Percentiles rank a stretch among this genome's conserved stretches.
Conservation (phyloP, 2,329 filamentous ascomycete species). For the Calonectria crousiana region DNA sequence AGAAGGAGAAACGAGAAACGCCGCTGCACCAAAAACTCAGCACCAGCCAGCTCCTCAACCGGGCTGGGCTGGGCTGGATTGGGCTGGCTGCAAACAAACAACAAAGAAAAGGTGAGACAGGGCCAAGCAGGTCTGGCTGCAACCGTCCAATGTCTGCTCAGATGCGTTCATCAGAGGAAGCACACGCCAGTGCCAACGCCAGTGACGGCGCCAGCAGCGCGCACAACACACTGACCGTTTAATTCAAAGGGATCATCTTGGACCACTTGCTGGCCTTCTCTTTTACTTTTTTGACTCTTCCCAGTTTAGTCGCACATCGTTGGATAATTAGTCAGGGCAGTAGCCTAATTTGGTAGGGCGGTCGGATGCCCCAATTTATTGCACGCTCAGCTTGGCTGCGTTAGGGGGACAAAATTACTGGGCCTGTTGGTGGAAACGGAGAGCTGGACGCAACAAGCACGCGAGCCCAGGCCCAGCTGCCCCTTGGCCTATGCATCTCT, state of each 20-base stretch:
- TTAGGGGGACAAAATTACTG: neutral
- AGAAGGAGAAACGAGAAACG: neutral
- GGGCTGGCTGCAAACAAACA: neutral
- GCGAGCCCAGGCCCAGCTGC: neutral
- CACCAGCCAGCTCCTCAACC: slow-evolving; percentile 7
- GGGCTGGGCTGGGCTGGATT: neutral
- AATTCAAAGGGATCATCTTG: neutral
- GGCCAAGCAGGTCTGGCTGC: neutral
- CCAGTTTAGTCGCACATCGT: neutral
- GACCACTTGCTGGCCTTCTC: neutral
- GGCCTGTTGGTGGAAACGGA: neutral
- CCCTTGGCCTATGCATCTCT: slow-evolving; percentile 1
- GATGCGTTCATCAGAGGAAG: neutral
- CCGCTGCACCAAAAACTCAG: neutral
- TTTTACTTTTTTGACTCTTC: neutral
- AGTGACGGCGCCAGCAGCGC: neutral
- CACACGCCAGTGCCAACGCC: neutral
- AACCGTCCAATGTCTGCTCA: neutral
- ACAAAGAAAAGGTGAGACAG: slow-evolving; percentile 6
- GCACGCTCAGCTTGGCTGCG: neutral
- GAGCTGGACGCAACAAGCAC: neutral
- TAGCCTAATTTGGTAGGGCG: slow-evolving; percentile 18
- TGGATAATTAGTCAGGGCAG: neutral
- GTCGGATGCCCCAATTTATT: slow-evolving; percentile 6
- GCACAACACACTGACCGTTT: neutral